Evolutionary conservation across 352 stramenopile species (phyloP), one percentile per base, ranked within the genome.

Genomic region (Globisporangium nunn): DNA sequence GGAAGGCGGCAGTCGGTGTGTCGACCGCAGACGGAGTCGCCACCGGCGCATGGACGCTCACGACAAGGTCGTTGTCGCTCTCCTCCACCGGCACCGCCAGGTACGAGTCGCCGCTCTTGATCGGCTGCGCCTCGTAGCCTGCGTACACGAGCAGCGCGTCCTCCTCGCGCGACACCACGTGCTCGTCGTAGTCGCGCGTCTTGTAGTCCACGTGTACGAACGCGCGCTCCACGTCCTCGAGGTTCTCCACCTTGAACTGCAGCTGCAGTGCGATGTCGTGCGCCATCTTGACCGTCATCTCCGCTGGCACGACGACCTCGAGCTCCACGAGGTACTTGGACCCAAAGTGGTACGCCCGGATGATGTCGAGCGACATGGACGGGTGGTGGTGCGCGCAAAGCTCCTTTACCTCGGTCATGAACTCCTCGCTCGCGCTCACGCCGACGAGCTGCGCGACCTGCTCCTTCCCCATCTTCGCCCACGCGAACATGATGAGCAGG

Each of bases 121-220:
- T 12, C 6, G 58, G 58, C 37, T 63, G 57, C 33, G 46, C 51
- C 18, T 63, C 51, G 52, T 63, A 63, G 31, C 68, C 71, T 18
- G 70, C 68, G 40, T 81, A 78, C 37, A 74, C 67, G 3, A 85
- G 58, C 60, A 87, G 47, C 10, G 78, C 71, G 50, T 85, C 72
- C 28, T 78, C 54, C 30, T 85, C 75, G 29, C 66, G 66, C 31
- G 76, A 83, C 18, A 83, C 72, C 12, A 85, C 65, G 61, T 86
- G 77, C 58, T 88, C 74, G 51, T 89, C 75, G 54, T 91, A 88
- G 57, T 88, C 79, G 44, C 81, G 79, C 15, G 68, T 66, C 64
- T 96, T 78, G 71, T 98, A 98, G 74, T 98, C 93, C 59, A 98
- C 93, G 62, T 98, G 93, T 15, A 98, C 93, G 72, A 98, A 98